phyloP scores from a whole-genome alignment of 495 filamentous ascomycete species.

The Penicillium herquei region DNA sequence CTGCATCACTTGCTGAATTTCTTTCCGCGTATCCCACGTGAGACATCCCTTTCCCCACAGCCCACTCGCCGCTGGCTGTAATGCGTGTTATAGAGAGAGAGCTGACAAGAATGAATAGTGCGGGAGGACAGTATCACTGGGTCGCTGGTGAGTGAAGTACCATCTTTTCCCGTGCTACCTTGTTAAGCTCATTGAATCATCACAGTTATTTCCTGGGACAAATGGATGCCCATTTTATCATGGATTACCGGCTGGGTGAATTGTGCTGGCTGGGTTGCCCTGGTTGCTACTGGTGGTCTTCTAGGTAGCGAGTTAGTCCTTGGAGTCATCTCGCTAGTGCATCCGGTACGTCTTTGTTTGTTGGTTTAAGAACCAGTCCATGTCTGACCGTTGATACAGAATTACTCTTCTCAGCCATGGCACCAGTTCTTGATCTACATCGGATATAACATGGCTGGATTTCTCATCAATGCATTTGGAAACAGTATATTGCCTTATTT shows the following conservation, averaged over 20 bases:
- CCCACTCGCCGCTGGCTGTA: neutral
- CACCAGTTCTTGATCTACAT: slow-evolving; percentile 77
- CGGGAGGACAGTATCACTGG: slow-evolving; percentile 74
- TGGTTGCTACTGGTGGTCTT: slow-evolving; percentile 49
- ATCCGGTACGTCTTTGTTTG: slow-evolving; percentile 30
- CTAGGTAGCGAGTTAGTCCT: slow-evolving; percentile 58
- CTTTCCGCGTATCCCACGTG: slow-evolving; percentile 69
- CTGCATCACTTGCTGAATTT: slow-evolving; percentile 70
- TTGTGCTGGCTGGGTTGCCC: slow-evolving; percentile 66
- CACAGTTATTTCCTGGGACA: slow-evolving; percentile 40
- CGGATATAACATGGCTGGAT: slow-evolving; percentile 59
- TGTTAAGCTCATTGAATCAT: neutral
- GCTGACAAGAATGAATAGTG: slow-evolving; percentile 22
- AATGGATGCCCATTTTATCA: slow-evolving; percentile 60
- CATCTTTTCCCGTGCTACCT: neutral
- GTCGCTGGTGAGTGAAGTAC: slow-evolving; percentile 46
- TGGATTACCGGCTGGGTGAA: slow-evolving; percentile 79
- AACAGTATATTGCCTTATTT: slow-evolving; percentile 62
- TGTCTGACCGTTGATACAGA: slow-evolving; percentile 16
- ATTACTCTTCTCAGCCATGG: slow-evolving; percentile 58
- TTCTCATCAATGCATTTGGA: slow-evolving; percentile 65
- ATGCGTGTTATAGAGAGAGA: neutral
- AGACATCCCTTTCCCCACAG: slow-evolving; percentile 12
- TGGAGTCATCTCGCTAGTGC: slow-evolving; percentile 58
- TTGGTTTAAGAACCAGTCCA: too few relatives aligned